phyloP scores from a whole-genome alignment of 129 eudicot species.

The Flaveria trinervia region DNA sequence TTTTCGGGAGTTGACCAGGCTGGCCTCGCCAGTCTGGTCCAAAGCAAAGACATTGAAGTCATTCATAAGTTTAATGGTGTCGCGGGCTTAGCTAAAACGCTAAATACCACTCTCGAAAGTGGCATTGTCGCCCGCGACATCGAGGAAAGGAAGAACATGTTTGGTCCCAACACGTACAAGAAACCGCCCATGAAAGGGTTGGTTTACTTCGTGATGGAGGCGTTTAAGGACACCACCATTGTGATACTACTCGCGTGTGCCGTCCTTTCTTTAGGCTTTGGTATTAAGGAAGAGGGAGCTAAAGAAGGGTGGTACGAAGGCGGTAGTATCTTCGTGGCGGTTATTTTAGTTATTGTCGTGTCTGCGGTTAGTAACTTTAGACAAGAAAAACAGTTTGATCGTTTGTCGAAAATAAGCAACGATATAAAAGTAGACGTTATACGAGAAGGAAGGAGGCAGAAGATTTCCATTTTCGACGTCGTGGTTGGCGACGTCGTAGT shows the following conservation, averaged over 20 bases:
- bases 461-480: conserved; percentile 59
- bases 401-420: conserved; percentile 62
- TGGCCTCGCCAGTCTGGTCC: conserved; percentile 52
- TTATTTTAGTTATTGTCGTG: conserved; percentile 56
- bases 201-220: conserved; percentile 50
- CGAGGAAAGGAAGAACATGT: conserved; percentile 28
- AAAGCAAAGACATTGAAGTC: conserved; percentile 44
- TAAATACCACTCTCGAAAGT: conserved; percentile 40
- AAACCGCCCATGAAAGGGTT: conserved; percentile 66
- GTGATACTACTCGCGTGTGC: conserved; percentile 65
- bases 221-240: conserved; percentile 64
- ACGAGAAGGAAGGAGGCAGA: conserved; percentile 62
- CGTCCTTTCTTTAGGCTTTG: conserved; percentile 60
- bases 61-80: conserved; percentile 44
- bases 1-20: conserved; percentile 40
- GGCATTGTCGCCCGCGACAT: conserved; percentile 50
- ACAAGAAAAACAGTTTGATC: conserved; percentile 69
- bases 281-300: conserved; percentile 57
- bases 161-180: conserved; percentile 64
- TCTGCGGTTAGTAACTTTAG: conserved; percentile 69
- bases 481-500: conserved; percentile 76
- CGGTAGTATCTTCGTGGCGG: conserved; percentile 73
- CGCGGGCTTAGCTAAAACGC: conserved; percentile 46
- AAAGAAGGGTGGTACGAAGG: conserved; percentile 85
- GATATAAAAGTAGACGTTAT: conserved; percentile 53